Percentiles rank a stretch among this genome's conserved stretches.
These are phyloP conservation scores for Panellus pusillus DNA, from an alignment of 768 basidiomycete genomes.

Conservation along the genomic window DNA sequence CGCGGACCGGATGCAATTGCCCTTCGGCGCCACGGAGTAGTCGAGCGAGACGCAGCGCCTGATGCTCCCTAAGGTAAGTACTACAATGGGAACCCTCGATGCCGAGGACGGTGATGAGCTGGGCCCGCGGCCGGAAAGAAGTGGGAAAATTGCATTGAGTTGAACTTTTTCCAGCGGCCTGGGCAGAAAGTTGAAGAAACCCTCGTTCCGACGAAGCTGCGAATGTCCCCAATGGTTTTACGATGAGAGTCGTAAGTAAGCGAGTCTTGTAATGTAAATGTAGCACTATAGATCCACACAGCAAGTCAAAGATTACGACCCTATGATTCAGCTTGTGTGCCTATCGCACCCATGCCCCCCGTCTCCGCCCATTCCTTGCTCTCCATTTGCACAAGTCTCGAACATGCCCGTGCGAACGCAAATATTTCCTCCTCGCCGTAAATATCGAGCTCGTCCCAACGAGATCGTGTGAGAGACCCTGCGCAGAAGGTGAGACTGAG, in stretches of 20 bases:
- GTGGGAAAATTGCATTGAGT: slow-evolving; percentile 18
- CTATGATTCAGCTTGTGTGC: not conserved
- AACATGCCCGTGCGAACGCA: slow-evolving; percentile 93
- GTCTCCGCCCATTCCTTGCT: slow-evolving; percentile 80
- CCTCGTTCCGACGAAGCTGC: slow-evolving; percentile 13
- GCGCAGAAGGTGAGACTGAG: slow-evolving; percentile 9
- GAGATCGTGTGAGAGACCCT: slow-evolving; percentile 77
- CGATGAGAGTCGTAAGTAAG: not conserved
- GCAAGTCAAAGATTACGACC: not conserved
- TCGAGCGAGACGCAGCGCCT: slow-evolving; percentile 20
- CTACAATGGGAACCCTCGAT: not conserved
- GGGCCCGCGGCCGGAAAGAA: not conserved
- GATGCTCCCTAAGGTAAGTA: not conserved
- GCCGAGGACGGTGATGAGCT: not conserved
- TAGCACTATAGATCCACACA: no score
- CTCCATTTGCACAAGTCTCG: slow-evolving; percentile 85
- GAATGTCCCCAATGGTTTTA: slow-evolving; percentile 22
- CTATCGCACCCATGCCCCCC: slow-evolving; percentile 32
- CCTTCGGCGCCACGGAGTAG: slow-evolving; percentile 24
- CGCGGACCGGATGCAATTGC: slow-evolving; percentile 13
- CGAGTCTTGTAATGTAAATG: not conserved
- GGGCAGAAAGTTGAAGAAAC: no score
- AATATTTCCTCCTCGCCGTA: slow-evolving; percentile 97
- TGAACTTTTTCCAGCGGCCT: slow-evolving; percentile 25
- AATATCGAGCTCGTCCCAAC: slow-evolving; percentile 90